phyloP scores from a whole-genome alignment of 768 basidiomycete species.

The Steccherinum ochraceum region DNA sequence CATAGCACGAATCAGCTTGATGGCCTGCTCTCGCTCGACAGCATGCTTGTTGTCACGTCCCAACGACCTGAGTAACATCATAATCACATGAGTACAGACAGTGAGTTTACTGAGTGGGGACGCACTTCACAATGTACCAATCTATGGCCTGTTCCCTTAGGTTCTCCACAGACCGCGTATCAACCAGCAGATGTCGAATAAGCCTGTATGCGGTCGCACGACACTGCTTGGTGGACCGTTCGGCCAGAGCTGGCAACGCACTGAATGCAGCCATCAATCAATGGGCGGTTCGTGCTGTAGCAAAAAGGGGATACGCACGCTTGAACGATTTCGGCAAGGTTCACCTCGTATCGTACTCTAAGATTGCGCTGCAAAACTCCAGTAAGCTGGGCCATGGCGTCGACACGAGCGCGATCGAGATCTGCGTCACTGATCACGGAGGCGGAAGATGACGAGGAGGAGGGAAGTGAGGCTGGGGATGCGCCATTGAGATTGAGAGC shows the following conservation, averaged over 20 bases:
- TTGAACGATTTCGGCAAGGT: slow-evolving; percentile 61
- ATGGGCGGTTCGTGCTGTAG: background rate
- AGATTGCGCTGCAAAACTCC: slow-evolving; percentile 61
- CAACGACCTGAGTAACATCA: slow-evolving; percentile 52
- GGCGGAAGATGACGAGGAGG: slow-evolving; percentile 33
- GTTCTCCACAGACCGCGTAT: slow-evolving; percentile 59
- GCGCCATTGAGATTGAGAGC: slow-evolving; percentile 33
- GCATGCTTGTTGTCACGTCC: slow-evolving; percentile 78
- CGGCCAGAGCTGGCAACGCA: slow-evolving; percentile 72
- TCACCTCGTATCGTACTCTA: slow-evolving; percentile 72
- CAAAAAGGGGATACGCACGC: slow-evolving; percentile 54
- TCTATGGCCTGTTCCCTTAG: slow-evolving; percentile 66
- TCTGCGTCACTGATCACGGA: slow-evolving; percentile 28
- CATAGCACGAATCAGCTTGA: slow-evolving; percentile 81
- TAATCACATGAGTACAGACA: background rate
- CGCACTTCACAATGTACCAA: slow-evolving; percentile 87
- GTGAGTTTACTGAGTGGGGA: background rate
- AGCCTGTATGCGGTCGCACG: slow-evolving; percentile 81
- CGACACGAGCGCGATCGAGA: slow-evolving; percentile 49
- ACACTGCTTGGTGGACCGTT: slow-evolving; percentile 62
- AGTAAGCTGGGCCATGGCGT: slow-evolving; percentile 59
- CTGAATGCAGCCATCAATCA: slow-evolving; percentile 35
- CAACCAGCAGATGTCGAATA: slow-evolving; percentile 72
- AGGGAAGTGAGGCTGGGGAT: slow-evolving; percentile 23
- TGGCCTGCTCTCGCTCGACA: slow-evolving; percentile 86